phyloP scores from a whole-genome alignment of 371 early-diverging fungal genomes.

The Lichtheimia corymbifera region DNA sequence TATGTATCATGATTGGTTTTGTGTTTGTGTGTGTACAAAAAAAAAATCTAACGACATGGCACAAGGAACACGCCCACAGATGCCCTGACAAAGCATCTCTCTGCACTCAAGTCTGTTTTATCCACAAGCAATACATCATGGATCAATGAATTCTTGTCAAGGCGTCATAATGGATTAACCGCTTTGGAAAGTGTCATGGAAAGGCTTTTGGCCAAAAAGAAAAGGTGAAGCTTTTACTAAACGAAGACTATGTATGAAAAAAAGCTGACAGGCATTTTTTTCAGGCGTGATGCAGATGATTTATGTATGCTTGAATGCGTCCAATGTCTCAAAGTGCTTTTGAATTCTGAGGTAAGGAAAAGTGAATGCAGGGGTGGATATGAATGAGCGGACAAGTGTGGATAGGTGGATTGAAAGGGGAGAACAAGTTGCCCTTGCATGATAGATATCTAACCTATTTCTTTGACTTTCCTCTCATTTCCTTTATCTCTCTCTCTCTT shows the following conservation, averaged over 20 bases:
- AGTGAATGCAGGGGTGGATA: conserved; percentile 7
- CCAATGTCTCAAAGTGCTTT: conserved; percentile 55
- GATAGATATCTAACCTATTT: background rate
- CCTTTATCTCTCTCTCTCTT: conserved; percentile 7
- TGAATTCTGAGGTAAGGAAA: conserved; percentile 57
- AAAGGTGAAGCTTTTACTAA: conserved; percentile 32
- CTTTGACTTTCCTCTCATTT: conserved; percentile 5
- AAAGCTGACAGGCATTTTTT: background rate
- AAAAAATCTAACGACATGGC: background rate
- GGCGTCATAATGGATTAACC: conserved; percentile 42
- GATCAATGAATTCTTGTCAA: conserved; percentile 62
- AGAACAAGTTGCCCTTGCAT: background rate
- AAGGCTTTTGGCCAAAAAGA: conserved; percentile 44
- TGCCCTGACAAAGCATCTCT: conserved; percentile 51
- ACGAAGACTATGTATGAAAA: too few relatives aligned
- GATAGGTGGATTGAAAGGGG: background rate
- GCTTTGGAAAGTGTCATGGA: conserved; percentile 61
- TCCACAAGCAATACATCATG: conserved; percentile 57
- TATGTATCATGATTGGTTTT: conserved; percentile 13
- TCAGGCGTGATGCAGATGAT: conserved; percentile 24
- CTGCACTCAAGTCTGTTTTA: conserved; percentile 48
- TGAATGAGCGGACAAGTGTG: too few relatives aligned
- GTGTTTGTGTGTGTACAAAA: conserved; percentile 1
- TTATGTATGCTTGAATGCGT: conserved; percentile 56
- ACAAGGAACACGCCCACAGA: conserved; percentile 43